Percentiles rank a stretch among this genome's conserved stretches.
Evolutionary conservation across 2,329 filamentous ascomycete species (phyloP).

Genomic region (Fusarium papillatum): DNA sequence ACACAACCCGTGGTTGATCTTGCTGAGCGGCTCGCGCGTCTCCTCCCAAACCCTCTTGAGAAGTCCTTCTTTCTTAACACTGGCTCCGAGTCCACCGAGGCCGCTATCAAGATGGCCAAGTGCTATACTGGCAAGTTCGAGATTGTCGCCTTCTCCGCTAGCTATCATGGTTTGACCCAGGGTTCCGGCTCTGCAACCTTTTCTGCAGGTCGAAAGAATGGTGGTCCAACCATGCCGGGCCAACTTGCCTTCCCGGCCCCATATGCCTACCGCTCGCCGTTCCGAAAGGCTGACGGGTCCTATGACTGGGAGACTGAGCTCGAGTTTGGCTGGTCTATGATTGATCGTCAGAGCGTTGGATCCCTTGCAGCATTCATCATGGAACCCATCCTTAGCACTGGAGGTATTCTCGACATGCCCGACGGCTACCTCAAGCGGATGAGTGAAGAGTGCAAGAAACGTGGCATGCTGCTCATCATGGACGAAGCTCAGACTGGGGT

Average conservation of each 20-base stretch:
- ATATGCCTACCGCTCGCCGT: slow-evolving; percentile 72
- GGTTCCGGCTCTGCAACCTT: slow-evolving; percentile 67
- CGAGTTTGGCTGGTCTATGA: slow-evolving; percentile 71
- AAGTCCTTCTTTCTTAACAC: slow-evolving; percentile 71
- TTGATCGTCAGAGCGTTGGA: slow-evolving; percentile 70
- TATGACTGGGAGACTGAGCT: slow-evolving; percentile 78
- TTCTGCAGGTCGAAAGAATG: slow-evolving; percentile 62
- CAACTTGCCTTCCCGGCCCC: slow-evolving; percentile 70
- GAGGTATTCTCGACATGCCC: slow-evolving; percentile 52
- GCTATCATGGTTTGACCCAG: slow-evolving; percentile 72
- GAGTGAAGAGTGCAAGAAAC: slow-evolving; percentile 60
- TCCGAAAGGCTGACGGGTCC: slow-evolving; percentile 68
- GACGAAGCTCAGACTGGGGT: slow-evolving; percentile 73
- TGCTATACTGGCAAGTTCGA: slow-evolving; percentile 74
- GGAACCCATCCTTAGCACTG: slow-evolving; percentile 70
- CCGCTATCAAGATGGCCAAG: slow-evolving; percentile 75
- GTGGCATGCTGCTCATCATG: slow-evolving; percentile 70
- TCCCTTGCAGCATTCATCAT: slow-evolving; percentile 71
- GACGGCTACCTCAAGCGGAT: slow-evolving; percentile 31
- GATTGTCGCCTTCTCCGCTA: slow-evolving; percentile 69
- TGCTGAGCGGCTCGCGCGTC: slow-evolving; percentile 60
- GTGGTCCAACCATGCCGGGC: slow-evolving; percentile 64
- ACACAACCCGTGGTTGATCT: slow-evolving; percentile 66
- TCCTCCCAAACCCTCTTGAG: slow-evolving; percentile 62
- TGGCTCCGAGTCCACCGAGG: slow-evolving; percentile 68